Percentiles rank a stretch among this genome's conserved stretches.
phyloP scores from a whole-genome alignment of 75 land plant species.

The Larix kaempferi region DNA sequence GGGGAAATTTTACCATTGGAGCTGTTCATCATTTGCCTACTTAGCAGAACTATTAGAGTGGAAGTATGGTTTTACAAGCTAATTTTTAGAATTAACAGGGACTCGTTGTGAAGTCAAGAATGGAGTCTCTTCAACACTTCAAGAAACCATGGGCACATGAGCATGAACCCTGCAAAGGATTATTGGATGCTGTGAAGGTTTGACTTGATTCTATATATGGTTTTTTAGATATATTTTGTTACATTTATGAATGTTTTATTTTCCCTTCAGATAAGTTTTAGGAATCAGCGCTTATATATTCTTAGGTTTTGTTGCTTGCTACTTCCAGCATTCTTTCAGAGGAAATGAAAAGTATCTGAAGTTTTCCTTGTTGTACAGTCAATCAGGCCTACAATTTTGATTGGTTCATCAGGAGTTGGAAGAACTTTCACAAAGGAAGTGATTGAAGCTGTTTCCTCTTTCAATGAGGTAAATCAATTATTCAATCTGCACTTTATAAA shows the following conservation, averaged over 20 bases:
- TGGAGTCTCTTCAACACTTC: conserved; percentile 75
- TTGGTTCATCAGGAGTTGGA: conserved; percentile 89
- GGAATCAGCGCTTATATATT: background rate
- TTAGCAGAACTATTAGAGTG: background rate
- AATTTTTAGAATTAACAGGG: conserved; percentile 41
- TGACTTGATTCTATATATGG: background rate
- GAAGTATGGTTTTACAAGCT: background rate
- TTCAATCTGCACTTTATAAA: background rate
- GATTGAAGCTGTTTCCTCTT: conserved; percentile 75
- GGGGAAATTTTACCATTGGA: background rate
- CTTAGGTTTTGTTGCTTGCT: background rate
- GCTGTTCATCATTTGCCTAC: background rate
- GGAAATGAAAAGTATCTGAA: background rate
- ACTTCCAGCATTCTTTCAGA: background rate
- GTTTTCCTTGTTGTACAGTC: conserved; percentile 41
- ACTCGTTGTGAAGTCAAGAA: conserved; percentile 71
- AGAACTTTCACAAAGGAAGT: conserved; percentile 93
- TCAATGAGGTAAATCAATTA: conserved; percentile 63
- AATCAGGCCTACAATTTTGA: conserved; percentile 84
- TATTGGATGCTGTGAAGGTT: conserved; percentile 79
- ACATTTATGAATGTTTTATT: background rate
- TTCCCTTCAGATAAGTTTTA: background rate
- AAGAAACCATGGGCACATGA: conserved; percentile 89
- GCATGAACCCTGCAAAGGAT: conserved; percentile 61
- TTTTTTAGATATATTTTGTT: background rate